Evolutionary conservation across 768 basidiomycete genomes (phyloP), one percentile per base, ranked within the genome.

Genomic region (Mycena amicta): DNA sequence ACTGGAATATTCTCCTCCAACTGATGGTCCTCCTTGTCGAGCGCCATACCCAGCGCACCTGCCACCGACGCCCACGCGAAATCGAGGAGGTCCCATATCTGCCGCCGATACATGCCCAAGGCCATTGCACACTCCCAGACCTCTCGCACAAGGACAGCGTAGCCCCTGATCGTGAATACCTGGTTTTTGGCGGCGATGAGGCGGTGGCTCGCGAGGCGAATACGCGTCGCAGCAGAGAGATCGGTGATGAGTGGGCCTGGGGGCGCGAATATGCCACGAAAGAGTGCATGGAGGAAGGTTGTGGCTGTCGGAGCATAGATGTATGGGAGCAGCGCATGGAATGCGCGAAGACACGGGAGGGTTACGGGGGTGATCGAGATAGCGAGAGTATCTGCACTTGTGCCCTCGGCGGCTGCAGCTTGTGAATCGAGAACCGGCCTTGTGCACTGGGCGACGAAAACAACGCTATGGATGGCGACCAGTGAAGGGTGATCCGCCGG

Each of bases 1-100:
- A n/a, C n/a, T n/a, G n/a, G n/a, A n/a, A n/a, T n/a, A n/a, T n/a
- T n/a, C n/a, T n/a, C n/a, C n/a, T n/a, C n/a, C n/a, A n/a, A n/a
- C n/a, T n/a, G n/a, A n/a, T n/a, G n/a, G n/a, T n/a, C n/a, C n/a
- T n/a, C n/a, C n/a, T 37, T 37, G 33, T 8, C 33, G 33, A 37
- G 33, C 33, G 69, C 65, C 29, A 69, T 37, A 23, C 67, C 70
- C 47, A 83, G 67, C n/a, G 82, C 77, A 2, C 49, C 58, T 55
- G 83, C 59, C 22, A 82, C 68, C 29, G 77, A 63, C 58, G 79
- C 81, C 81, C 81, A 83, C 13, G 79, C 77, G 25, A 81, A 69
- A 53, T 83, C 80, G 31, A 83, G 71, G 25, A 76, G 72, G 29
- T 71, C 73, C 80, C 83, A 82, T 4, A 83, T 72, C 49, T 70